Percentiles rank a stretch among this genome's conserved stretches.
phyloP scores from a whole-genome alignment of 805 yeast species.

The Yamadazyma akitaensis region DNA sequence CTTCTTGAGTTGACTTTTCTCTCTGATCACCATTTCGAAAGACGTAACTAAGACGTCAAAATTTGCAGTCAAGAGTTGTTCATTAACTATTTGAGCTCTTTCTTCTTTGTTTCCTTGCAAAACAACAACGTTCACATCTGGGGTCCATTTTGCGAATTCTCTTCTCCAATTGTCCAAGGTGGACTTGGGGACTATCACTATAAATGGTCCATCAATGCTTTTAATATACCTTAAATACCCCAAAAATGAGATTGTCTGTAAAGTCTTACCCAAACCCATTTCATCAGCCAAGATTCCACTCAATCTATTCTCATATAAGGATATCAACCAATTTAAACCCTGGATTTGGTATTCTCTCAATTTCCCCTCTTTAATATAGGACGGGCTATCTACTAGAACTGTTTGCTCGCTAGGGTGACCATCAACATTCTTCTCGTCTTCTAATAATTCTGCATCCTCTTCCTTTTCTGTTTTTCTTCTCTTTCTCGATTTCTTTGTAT shows the following conservation, averaged over 20 bases:
- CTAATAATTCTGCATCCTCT: conserved; percentile 80
- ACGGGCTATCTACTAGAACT: conserved; percentile 83
- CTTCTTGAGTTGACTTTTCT: conserved; percentile 74
- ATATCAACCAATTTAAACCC: conserved; percentile 92
- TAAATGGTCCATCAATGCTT: conserved; percentile 82
- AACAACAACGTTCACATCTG: conserved; percentile 82
- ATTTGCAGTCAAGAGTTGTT: conserved; percentile 61
- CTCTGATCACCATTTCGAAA: conserved; percentile 90
- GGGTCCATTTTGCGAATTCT: conserved; percentile 94
- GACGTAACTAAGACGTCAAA: conserved; percentile 91
- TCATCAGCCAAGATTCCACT: conserved; percentile 97
- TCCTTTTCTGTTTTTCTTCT: conserved; percentile 73
- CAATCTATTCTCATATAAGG: conserved; percentile 80
- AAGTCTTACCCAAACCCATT: conserved; percentile 96
- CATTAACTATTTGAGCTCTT: conserved; percentile 57
- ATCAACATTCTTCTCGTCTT: conserved; percentile 31
- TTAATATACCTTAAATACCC: conserved; percentile 82
- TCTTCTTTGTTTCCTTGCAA: conserved; percentile 89
- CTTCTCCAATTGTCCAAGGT: conserved; percentile 96
- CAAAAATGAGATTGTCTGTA: conserved; percentile 89
- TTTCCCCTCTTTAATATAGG: conserved; percentile 64
- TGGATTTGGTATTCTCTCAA: conserved; percentile 91
- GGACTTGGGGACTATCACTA: conserved; percentile 91
- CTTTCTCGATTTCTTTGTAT: conserved; percentile 28
- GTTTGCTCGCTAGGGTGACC: conserved; percentile 49